phyloP scores from a whole-genome alignment of 169 alveolate genomes.

The Eimeria mitis region DNA sequence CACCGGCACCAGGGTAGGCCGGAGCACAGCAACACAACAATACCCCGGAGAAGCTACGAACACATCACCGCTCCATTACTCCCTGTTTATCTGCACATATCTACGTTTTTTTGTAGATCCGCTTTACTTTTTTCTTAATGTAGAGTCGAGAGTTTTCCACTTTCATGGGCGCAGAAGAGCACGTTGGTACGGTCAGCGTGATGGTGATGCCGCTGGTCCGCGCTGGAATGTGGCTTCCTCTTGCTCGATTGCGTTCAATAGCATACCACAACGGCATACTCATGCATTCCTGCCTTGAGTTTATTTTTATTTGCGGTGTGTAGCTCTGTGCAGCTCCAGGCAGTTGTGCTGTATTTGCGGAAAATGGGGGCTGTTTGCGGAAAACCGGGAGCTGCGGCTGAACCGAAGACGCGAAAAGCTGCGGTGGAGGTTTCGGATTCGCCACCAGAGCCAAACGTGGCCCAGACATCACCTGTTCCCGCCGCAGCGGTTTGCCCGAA shows the following conservation, averaged over 20 bases:
- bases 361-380: slow-evolving; percentile 76
- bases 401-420: slow-evolving; percentile 45
- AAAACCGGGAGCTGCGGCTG: slow-evolving; percentile 16
- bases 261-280: neutral
- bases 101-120: neutral
- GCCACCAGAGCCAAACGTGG: neutral
- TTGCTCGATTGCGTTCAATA: neutral
- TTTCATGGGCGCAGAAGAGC: neutral
- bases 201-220: slow-evolving; percentile 13
- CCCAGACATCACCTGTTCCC: neutral
- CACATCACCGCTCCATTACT: neutral
- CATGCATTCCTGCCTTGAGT: neutral
- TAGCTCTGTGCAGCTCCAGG: slow-evolving; percentile 15
- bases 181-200: neutral
- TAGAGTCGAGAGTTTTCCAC: neutral
- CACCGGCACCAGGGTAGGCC: slow-evolving; percentile 4
- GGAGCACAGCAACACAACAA: neutral
- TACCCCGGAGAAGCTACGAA: neutral
- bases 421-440: slow-evolving; percentile 42
- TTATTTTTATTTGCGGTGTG: neutral
- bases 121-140: neutral
- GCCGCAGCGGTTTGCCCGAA: slow-evolving; percentile 16
- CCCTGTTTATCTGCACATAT: neutral
- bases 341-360: neutral
- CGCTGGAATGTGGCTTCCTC: neutral